Evolutionary conservation across 2,329 filamentous ascomycete species (phyloP).

Genomic region (Microsporum canis): DNA sequence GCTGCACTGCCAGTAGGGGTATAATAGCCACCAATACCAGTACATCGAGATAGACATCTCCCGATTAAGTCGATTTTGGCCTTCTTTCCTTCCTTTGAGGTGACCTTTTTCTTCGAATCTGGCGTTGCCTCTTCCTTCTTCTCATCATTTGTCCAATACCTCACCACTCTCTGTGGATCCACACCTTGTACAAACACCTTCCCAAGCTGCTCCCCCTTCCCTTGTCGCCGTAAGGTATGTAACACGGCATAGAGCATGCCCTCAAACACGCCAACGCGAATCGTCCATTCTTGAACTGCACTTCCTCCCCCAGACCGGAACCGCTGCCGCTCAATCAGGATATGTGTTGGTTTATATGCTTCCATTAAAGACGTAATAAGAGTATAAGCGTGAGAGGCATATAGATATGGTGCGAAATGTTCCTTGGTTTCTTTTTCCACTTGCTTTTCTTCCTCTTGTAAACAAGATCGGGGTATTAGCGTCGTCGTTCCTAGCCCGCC

Average conservation of each 20-base stretch:
- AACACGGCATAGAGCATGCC: slow-evolving; percentile 67
- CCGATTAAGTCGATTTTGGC: slow-evolving; percentile 54
- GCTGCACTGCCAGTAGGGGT: not conserved
- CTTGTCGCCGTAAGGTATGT: slow-evolving; percentile 42
- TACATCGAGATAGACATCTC: slow-evolving; percentile 37
- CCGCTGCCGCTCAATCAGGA: slow-evolving; percentile 59
- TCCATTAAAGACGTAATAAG: slow-evolving; percentile 42
- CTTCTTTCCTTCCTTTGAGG: slow-evolving; percentile 30
- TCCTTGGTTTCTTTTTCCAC: slow-evolving; percentile 24
- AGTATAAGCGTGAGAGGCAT: slow-evolving; percentile 46
- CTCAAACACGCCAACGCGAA: slow-evolving; percentile 71
- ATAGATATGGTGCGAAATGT: slow-evolving; percentile 42
- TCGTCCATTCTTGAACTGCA: slow-evolving; percentile 67
- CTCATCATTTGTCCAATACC: slow-evolving; percentile 42
- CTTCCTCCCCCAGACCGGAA: slow-evolving; percentile 53
- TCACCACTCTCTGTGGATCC: slow-evolving; percentile 43
- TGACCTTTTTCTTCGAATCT: slow-evolving; percentile 13
- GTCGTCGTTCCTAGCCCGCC: not conserved
- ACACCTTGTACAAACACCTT: slow-evolving; percentile 40
- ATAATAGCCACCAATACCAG: not conserved
- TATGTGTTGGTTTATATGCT: slow-evolving; percentile 48
- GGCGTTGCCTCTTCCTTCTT: slow-evolving; percentile 7
- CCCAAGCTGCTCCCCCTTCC: slow-evolving; percentile 21
- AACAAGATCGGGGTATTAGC: not conserved
- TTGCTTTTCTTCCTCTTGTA: not conserved